Base-by-base conservation (phyloP, 306 rosid species). In the Begonia peltatifolia region DNA sequence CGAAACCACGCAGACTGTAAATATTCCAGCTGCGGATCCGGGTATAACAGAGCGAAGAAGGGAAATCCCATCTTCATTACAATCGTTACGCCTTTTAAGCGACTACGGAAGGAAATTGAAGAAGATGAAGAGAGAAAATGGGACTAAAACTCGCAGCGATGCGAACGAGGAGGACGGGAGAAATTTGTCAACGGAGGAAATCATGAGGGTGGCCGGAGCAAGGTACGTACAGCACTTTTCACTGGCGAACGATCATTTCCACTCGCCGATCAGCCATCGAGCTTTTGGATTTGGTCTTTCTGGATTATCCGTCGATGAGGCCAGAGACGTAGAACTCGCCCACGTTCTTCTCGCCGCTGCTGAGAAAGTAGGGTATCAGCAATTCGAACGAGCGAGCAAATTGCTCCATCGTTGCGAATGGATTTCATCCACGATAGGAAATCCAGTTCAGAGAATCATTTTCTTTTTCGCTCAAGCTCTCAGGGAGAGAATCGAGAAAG, bases 281-380 rank as follows among this genome's bases (percentile, higher is more conserved):
- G 84, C 88, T 13, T 84, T 72, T 52, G 87, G 79, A 11, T 74
- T 68, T 14, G 81, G 72, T 10, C 63, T 70, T 11, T 63, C 67
- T 1, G 64, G 52, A 47, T 61, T 84, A 10, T 74, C 83, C 0
- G 74, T 75, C 25, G 79, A 78, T 41, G 84, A 84, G 56, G 68
- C 53, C 14, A 58, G 64, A 68, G 97, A 84, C 5, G 67, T 79
- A 20, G 93, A 78, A 52, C 97, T 89, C 49, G 83, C 71, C 15
- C 89, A 88, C 60, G 38, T 71, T 25, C 81, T 88, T 18, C 70
- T 82, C 43, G 74, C 83, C 48, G 84, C 84, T 17, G 93, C 89
- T 11, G 89, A 88, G 68, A 84, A 62, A 43, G 84, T 84, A 14
- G 65, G 79, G 14, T 70, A 59, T 62, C 72, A 73, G 23, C 83